These are phyloP conservation scores for Zancudomyces culisetae DNA, from an alignment of 371 early-diverging fungal genomes.

Conservation along the genomic window DNA sequence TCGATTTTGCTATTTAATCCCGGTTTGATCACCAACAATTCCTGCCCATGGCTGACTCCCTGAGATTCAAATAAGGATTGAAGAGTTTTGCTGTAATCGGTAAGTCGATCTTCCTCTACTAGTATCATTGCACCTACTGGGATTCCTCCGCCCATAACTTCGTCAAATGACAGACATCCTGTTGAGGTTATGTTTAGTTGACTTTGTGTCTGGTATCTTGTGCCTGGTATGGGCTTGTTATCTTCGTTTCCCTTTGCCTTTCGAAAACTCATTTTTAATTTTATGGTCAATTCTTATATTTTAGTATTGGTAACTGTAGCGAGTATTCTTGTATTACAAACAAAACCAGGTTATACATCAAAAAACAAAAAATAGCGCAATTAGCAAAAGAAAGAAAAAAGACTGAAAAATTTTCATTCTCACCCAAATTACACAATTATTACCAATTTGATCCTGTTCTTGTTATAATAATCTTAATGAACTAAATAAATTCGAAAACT, in stretches of 20 bases:
- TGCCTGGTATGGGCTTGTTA: slow-evolving; percentile 51
- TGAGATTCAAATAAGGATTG: slow-evolving; percentile 69
- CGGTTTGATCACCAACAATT: slow-evolving; percentile 43
- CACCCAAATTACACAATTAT: too few relatives aligned
- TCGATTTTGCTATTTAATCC: slow-evolving; percentile 26
- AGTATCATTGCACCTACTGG: slow-evolving; percentile 65
- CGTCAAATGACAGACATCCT: slow-evolving; percentile 76
- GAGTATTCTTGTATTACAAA: too few relatives aligned
- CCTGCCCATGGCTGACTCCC: slow-evolving; percentile 57
- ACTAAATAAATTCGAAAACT: too few relatives aligned
- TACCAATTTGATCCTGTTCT: too few relatives aligned
- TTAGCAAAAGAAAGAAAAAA: too few relatives aligned
- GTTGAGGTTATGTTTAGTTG: slow-evolving; percentile 62
- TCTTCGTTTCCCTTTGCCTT: slow-evolving; percentile 21
- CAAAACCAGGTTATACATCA: too few relatives aligned
- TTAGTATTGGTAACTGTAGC: too few relatives aligned
- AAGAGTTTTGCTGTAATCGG: slow-evolving; percentile 63
- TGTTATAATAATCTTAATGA: too few relatives aligned
- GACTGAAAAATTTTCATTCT: too few relatives aligned
- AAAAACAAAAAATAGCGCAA: too few relatives aligned
- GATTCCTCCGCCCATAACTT: slow-evolving; percentile 50
- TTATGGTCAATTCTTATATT: too few relatives aligned
- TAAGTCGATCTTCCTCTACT: slow-evolving; percentile 62
- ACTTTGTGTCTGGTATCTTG: slow-evolving; percentile 56
- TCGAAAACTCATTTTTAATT: slow-evolving; percentile 1